Conservation (phyloP, 768 basidiomycete genomes). For the Paxillus rubicundulus region DNA sequence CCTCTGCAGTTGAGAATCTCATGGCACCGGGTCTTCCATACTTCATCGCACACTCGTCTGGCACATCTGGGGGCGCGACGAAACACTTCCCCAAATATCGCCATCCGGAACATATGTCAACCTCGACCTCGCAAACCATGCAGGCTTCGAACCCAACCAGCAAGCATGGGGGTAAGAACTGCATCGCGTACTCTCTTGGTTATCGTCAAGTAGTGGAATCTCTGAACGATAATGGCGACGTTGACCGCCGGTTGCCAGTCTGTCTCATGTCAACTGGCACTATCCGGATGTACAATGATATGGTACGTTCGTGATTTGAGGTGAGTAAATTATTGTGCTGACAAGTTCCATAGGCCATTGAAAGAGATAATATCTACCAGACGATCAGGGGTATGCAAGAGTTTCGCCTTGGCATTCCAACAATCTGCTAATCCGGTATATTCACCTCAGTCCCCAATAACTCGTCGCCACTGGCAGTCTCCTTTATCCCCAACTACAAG, state of each 20-base stretch:
- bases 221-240: slow-evolving; percentile 5
- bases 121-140: slow-evolving; percentile 11
- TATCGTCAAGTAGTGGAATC: slow-evolving; percentile 11
- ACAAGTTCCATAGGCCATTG: slow-evolving; percentile 11
- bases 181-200: slow-evolving; percentile 22
- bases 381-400: slow-evolving; percentile 3
- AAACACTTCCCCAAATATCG: slow-evolving; percentile 21
- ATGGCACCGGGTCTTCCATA: slow-evolving; percentile 22
- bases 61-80: slow-evolving; percentile 14
- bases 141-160: slow-evolving; percentile 8
- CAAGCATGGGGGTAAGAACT: slow-evolving; percentile 14
- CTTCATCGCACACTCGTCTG: slow-evolving; percentile 21
- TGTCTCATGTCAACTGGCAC: slow-evolving; percentile 23
- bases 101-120: slow-evolving; percentile 21
- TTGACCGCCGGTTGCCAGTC: slow-evolving; percentile 13
- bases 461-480: slow-evolving; percentile 16
- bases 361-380: slow-evolving; percentile 10
- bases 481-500: slow-evolving; percentile 19
- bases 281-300: slow-evolving; percentile 20
- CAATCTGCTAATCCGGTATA: background rate
- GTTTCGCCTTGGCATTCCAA: background rate
- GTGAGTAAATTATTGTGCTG: background rate
- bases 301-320: slow-evolving; percentile 4
- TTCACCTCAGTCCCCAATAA: slow-evolving; percentile 11
- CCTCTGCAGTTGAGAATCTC: slow-evolving; percentile 17